Evolutionary conservation across 805 yeast species (phyloP).

Genomic region (Starmera caribaea): DNA sequence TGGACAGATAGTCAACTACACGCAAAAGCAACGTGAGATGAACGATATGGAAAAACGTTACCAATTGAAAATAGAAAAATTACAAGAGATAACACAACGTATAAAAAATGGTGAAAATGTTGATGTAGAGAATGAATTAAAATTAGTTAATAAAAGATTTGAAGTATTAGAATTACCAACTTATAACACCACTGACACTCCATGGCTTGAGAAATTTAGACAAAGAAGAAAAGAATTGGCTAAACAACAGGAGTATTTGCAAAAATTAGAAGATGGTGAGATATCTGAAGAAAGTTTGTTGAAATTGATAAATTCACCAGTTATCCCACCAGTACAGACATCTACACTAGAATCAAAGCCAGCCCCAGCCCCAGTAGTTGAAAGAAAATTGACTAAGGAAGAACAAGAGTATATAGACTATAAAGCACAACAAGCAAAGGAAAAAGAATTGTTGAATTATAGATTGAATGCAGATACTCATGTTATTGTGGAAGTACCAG

Average conservation of each 20-base stretch:
- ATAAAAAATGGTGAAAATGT: conserved; percentile 26
- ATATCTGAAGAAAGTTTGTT: conserved; percentile 4
- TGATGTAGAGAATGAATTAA: conserved; percentile 31
- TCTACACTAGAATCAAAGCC: conserved; percentile 1
- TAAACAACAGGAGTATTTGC: conserved; percentile 3
- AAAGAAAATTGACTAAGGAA: conserved; percentile 8
- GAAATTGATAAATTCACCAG: neutral
- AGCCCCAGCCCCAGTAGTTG: conserved; percentile 16
- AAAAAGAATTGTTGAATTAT: conserved; percentile 18
- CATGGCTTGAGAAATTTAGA: conserved; percentile 16
- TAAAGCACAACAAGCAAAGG: conserved; percentile 8
- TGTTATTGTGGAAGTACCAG: conserved; percentile 28
- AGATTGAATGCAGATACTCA: conserved; percentile 24
- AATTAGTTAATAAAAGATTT: conserved; percentile 25
- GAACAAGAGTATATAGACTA: conserved; percentile 3
- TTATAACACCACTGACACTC: conserved; percentile 3
- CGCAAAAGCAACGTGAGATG: conserved; percentile 28
- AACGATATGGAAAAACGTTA: conserved; percentile 31
- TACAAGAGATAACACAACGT: conserved; percentile 29
- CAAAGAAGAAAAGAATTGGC: conserved; percentile 3
- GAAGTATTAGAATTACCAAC: neutral
- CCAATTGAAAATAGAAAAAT: conserved; percentile 25
- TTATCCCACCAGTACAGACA: neutral
- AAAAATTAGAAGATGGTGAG: neutral
- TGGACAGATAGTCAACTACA: conserved; percentile 36